phyloP scores from a whole-genome alignment of 2,329 filamentous ascomycete species.

The Pseudocercospora musae region DNA sequence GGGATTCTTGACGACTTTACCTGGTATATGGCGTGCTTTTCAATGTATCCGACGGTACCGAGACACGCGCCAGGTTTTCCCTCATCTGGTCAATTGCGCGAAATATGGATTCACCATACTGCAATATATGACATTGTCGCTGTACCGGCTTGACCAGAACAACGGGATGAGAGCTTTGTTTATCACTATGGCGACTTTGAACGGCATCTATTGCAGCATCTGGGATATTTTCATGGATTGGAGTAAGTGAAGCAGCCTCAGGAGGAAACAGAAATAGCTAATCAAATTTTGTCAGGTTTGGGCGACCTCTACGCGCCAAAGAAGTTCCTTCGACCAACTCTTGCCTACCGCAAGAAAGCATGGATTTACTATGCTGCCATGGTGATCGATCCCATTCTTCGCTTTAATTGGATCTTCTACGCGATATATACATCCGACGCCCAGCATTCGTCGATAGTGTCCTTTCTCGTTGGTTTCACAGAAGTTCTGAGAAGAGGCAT shows the following conservation, averaged over 20 bases:
- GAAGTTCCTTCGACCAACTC: conserved; percentile 65
- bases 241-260: conserved; percentile 26
- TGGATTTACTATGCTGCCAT: conserved; percentile 89
- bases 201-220: conserved; percentile 76
- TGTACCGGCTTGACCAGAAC: conserved; percentile 71
- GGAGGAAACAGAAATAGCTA: neutral
- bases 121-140: conserved; percentile 71
- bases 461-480: conserved; percentile 72
- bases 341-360: conserved; percentile 67
- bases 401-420: conserved; percentile 94
- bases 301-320: conserved; percentile 67
- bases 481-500: conserved; percentile 83
- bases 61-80: conserved; percentile 82
- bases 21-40: conserved; percentile 83
- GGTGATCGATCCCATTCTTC: conserved; percentile 74
- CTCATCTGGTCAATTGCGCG: conserved; percentile 85
- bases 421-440: conserved; percentile 74
- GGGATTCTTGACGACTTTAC: conserved; percentile 80
- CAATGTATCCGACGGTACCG: conserved; percentile 88
- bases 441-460: conserved; percentile 78
- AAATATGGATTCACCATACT: conserved; percentile 87
- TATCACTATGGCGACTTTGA: conserved; percentile 75
- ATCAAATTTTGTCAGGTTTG: conserved; percentile 41
- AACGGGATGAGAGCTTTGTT: conserved; percentile 65
- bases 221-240: conserved; percentile 99